phyloP scores from a whole-genome alignment of 768 basidiomycete genomes.

The Mrakia frigida region DNA sequence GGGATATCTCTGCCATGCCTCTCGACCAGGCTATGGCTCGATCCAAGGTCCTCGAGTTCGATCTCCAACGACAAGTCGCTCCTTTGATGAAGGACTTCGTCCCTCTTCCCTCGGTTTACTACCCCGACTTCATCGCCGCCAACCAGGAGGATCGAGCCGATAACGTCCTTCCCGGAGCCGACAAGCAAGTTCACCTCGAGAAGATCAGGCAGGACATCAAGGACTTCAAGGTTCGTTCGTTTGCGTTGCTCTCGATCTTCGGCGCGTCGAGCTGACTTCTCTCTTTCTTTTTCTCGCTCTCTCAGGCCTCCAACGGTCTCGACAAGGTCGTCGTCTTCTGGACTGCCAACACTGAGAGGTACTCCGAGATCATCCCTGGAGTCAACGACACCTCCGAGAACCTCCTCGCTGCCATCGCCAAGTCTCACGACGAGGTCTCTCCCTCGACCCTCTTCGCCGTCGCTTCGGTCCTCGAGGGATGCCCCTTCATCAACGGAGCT shows the following conservation, averaged over 20 bases:
- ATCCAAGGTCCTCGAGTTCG: slow-evolving; percentile 88
- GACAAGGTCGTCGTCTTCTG: slow-evolving; percentile 92
- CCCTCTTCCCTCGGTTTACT: slow-evolving; percentile 89
- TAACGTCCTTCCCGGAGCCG: slow-evolving; percentile 74
- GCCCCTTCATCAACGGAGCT: slow-evolving; percentile 94
- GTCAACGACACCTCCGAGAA: slow-evolving; percentile 92
- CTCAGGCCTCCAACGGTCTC: slow-evolving; percentile 57
- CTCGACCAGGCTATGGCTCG: slow-evolving; percentile 92
- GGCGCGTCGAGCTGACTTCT: neutral
- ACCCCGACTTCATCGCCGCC: slow-evolving; percentile 90
- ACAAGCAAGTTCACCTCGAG: slow-evolving; percentile 89
- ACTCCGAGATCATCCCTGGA: slow-evolving; percentile 87
- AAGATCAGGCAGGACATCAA: slow-evolving; percentile 90
- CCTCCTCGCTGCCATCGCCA: slow-evolving; percentile 71
- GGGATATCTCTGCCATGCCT: slow-evolving; percentile 84
- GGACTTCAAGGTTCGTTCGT: slow-evolving; percentile 63
- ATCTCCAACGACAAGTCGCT: slow-evolving; percentile 90
- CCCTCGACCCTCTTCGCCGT: slow-evolving; percentile 94
- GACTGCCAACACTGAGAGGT: slow-evolving; percentile 97
- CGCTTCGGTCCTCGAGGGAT: slow-evolving; percentile 88
- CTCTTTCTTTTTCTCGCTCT: neutral
- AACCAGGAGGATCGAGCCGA: slow-evolving; percentile 96
- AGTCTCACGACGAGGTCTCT: slow-evolving; percentile 87
- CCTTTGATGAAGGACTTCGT: slow-evolving; percentile 64
- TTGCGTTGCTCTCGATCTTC: neutral